These are phyloP conservation scores for Perkinsus olseni DNA, from an alignment of 169 alveolate species.

Conservation along the genomic window DNA sequence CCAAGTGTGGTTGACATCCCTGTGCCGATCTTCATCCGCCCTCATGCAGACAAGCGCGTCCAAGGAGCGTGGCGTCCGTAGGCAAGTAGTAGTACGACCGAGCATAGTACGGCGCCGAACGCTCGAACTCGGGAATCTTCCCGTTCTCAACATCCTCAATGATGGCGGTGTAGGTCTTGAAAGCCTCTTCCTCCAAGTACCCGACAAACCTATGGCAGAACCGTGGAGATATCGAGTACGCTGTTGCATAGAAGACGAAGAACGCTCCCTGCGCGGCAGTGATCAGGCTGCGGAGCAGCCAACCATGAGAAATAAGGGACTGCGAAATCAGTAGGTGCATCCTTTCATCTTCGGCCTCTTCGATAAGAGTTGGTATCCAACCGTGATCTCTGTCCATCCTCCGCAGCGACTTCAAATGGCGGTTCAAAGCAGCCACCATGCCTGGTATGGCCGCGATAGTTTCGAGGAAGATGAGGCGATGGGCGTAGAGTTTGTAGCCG, in stretches of 20 bases:
- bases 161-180: slow-evolving; percentile 33
- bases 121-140: neutral
- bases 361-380: slow-evolving; percentile 43
- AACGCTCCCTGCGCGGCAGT: slow-evolving; percentile 28
- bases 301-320: slow-evolving; percentile 24
- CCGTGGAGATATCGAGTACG: slow-evolving; percentile 36
- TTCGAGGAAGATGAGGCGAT: slow-evolving; percentile 2
- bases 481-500: neutral
- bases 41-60: slow-evolving; percentile 32
- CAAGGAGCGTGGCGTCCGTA: slow-evolving; percentile 24
- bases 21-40: slow-evolving; percentile 40
- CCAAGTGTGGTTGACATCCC: slow-evolving; percentile 42
- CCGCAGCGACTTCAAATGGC: slow-evolving; percentile 41
- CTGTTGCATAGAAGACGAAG: slow-evolving; percentile 15
- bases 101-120: slow-evolving; percentile 23
- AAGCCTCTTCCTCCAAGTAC: slow-evolving; percentile 50
- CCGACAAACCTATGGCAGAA: slow-evolving; percentile 47
- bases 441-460: slow-evolving; percentile 39
- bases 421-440: slow-evolving; percentile 46
- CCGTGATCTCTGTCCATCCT: slow-evolving; percentile 42
- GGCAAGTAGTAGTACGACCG: slow-evolving; percentile 32
- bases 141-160: slow-evolving; percentile 1
- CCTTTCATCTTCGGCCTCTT: slow-evolving; percentile 55
- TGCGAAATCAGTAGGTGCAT: slow-evolving; percentile 38
- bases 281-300: slow-evolving; percentile 20